Percentiles rank a stretch among this genome's conserved stretches.
Evolutionary conservation across 352 stramenopile genomes (phyloP).

Genomic region (Thalassiosira pacifica): DNA sequence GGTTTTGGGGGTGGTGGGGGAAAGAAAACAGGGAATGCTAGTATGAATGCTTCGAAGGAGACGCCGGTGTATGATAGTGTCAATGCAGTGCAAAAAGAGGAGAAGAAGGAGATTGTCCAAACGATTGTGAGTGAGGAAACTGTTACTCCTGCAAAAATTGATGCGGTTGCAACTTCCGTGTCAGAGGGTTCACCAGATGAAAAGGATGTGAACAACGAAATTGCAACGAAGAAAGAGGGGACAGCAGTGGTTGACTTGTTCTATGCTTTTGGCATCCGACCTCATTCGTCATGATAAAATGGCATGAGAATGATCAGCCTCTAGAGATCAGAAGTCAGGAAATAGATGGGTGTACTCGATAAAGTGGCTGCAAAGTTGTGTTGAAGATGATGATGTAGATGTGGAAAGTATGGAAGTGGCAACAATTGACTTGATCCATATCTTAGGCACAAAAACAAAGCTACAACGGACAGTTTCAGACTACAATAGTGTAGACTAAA

Average conservation of each 20-base stretch:
- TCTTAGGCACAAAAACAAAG: too few species aligned
- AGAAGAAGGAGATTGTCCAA: conserved; percentile 20
- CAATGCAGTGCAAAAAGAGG: not conserved
- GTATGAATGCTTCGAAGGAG: not conserved
- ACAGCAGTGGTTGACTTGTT: not conserved
- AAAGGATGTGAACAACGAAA: not conserved
- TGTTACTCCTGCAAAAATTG: not conserved
- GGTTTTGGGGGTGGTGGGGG: not conserved
- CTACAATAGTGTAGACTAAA: too few species aligned
- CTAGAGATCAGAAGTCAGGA: too few species aligned
- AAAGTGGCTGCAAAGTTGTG: too few species aligned
- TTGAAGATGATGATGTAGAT: too few species aligned
- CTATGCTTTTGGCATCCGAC: conserved; percentile 4
- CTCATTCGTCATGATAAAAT: conserved; percentile 3
- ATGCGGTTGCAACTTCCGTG: not conserved
- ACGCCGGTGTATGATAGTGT: conserved; percentile 14
- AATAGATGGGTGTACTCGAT: too few species aligned
- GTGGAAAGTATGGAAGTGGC: too few species aligned
- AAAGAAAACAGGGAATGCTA: not conserved
- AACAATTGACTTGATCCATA: too few species aligned
- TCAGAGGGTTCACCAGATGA: not conserved
- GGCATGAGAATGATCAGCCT: too few species aligned
- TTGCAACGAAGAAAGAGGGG: not conserved
- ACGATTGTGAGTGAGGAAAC: not conserved
- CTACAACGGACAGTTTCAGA: too few species aligned